phyloP scores from a whole-genome alignment of 176 grass and related monocot genomes.

The Phoenix roebelenii region DNA sequence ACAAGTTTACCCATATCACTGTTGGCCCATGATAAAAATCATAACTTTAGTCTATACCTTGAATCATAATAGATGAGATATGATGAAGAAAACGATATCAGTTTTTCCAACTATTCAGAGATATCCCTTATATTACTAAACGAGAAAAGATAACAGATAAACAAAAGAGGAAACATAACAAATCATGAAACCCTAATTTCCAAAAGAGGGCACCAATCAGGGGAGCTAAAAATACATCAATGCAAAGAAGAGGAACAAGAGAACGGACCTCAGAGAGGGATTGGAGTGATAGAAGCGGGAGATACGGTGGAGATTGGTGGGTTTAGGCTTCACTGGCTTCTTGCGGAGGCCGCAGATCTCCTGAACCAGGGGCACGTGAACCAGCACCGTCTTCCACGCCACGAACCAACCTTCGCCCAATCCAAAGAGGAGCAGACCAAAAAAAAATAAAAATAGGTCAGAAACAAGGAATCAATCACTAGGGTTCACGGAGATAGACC shows the following conservation, averaged over 20 bases:
- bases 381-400: constrained; percentile 90
- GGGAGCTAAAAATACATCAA: too few relatives aligned
- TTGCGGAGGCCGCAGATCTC: constrained; percentile 83
- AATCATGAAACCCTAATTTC: not conserved
- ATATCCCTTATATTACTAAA: too few relatives aligned
- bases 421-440: constrained; percentile 7
- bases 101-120: too few relatives aligned
- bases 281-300: constrained; percentile 46
- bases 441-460: not conserved
- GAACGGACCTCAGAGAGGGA: constrained; percentile 2
- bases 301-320: constrained; percentile 45
- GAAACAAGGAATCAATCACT: not conserved
- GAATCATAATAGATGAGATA: too few relatives aligned
- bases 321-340: constrained; percentile 72
- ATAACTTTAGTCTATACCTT: too few relatives aligned
- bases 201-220: too few relatives aligned
- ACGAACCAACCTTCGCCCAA: constrained; percentile 70
- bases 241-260: not conserved
- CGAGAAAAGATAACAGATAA: too few relatives aligned
- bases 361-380: constrained; percentile 91
- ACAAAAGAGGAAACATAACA: too few relatives aligned
- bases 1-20: too few relatives aligned
- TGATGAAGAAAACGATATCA: too few relatives aligned
- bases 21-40: too few relatives aligned
- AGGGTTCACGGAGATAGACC: not conserved